Evolutionary conservation across 306 rosid species (phyloP).

Genomic region (Inga laurina): DNA sequence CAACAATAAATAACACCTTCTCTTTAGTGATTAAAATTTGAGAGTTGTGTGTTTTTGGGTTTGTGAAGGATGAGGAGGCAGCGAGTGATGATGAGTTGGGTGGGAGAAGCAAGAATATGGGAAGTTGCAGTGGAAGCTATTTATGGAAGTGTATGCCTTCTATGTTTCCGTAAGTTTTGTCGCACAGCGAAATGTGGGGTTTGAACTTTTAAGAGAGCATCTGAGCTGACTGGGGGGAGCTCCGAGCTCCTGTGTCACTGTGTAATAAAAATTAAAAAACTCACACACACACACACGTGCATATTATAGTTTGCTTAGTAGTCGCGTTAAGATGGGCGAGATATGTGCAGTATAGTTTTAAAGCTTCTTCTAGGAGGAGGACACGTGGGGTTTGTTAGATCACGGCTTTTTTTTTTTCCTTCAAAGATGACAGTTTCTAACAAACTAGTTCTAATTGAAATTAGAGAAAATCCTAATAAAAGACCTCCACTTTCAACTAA

Average conservation of each 20-base stretch:
- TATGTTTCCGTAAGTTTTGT: conserved; percentile 17
- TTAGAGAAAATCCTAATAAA: too few species aligned
- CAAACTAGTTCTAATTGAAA: background rate
- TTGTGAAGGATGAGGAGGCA: background rate
- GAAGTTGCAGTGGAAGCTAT: background rate
- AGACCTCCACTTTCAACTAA: too few species aligned
- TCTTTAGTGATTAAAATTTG: background rate
- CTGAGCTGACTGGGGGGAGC: conserved; percentile 24
- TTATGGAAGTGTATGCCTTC: background rate
- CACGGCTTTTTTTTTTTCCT: too few species aligned
- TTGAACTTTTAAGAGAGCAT: background rate
- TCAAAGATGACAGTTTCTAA: too few species aligned
- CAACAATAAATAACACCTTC: background rate
- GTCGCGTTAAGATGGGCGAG: background rate
- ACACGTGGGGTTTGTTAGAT: background rate
- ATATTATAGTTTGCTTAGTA: background rate
- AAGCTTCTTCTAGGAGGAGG: background rate
- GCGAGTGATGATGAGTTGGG: background rate
- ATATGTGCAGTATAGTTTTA: background rate
- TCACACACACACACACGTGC: too few species aligned
- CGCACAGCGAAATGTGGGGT: conserved; percentile 25
- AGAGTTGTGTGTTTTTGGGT: background rate
- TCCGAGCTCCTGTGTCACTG: too few species aligned
- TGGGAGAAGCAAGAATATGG: background rate
- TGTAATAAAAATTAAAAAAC: too few species aligned